phyloP scores from a whole-genome alignment of 1,139 yeast species.

The Pneumocystis oryctolagi region DNA sequence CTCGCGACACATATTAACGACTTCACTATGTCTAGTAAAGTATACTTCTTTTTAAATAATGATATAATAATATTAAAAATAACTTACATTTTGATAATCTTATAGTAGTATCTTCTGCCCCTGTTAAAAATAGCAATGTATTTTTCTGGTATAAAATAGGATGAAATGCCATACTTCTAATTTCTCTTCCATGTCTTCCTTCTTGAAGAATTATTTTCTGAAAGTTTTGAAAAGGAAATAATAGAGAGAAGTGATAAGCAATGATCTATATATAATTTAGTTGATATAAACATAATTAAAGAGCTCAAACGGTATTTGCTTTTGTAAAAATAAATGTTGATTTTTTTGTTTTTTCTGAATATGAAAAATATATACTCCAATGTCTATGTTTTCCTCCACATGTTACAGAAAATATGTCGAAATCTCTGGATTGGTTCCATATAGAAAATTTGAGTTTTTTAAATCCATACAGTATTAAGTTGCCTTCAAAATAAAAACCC shows the following conservation, averaged over 20 bases:
- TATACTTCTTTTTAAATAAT: neutral
- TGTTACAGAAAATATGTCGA: constrained; percentile 51
- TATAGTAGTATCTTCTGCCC: constrained; percentile 78
- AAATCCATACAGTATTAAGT: constrained; percentile 62
- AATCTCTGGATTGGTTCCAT: constrained; percentile 69
- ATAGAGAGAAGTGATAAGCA: constrained; percentile 1
- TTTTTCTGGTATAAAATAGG: constrained; percentile 19
- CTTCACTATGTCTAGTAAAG: constrained; percentile 29
- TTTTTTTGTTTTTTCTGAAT: constrained; percentile 19
- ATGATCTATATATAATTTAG: neutral
- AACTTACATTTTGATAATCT: constrained; percentile 33
- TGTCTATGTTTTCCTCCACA: constrained; percentile 89
- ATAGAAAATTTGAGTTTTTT: constrained; percentile 62
- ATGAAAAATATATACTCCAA: constrained; percentile 41
- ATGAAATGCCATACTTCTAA: constrained; percentile 24
- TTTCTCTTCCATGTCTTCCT: constrained; percentile 87
- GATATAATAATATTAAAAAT: neutral
- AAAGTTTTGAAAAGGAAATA: constrained; percentile 8
- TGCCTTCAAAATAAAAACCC: constrained; percentile 31
- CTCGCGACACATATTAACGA: constrained; percentile 43
- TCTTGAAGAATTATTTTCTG: constrained; percentile 25
- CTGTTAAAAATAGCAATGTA: constrained; percentile 42
- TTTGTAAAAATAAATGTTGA: constrained; percentile 43
- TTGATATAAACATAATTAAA: neutral
- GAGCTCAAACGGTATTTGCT: constrained; percentile 10